phyloP scores from a whole-genome alignment of 2,329 filamentous ascomycete genomes.

The Neofusicoccum laricinum region DNA sequence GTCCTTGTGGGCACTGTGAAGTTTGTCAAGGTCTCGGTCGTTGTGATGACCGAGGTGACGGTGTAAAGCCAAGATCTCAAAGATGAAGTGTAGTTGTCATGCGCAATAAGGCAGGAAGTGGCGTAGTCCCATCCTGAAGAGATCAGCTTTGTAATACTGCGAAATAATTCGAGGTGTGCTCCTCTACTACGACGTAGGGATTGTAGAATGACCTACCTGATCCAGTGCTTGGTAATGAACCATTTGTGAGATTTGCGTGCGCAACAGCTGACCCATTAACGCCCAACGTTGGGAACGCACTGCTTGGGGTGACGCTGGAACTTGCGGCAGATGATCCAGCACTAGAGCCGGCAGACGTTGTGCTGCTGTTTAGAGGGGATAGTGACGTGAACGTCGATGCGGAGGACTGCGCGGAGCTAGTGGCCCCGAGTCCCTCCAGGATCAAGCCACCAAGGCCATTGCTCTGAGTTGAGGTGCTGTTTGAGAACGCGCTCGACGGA shows the following conservation, averaged over 20 bases:
- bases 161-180: too few species aligned
- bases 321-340: background rate
- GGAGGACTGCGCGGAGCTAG: background rate
- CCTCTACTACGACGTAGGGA: too few species aligned
- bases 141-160: background rate
- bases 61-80: background rate
- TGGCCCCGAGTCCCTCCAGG: background rate
- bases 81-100: background rate
- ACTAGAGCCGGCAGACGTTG: background rate
- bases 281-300: background rate
- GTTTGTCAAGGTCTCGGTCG: background rate
- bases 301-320: background rate
- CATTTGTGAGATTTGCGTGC: background rate
- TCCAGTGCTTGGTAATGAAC: background rate
- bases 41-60: background rate
- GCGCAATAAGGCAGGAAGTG: background rate
- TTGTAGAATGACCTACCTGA: background rate
- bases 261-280: background rate
- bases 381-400: background rate
- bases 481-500: background rate
- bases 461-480: background rate
- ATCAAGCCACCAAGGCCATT: conserved; percentile 5
- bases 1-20: background rate
- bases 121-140: background rate
- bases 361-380: background rate